Evolutionary conservation across 2,329 filamentous ascomycete genomes (phyloP).

Genomic region (Pseudogymnoascus sp.): DNA sequence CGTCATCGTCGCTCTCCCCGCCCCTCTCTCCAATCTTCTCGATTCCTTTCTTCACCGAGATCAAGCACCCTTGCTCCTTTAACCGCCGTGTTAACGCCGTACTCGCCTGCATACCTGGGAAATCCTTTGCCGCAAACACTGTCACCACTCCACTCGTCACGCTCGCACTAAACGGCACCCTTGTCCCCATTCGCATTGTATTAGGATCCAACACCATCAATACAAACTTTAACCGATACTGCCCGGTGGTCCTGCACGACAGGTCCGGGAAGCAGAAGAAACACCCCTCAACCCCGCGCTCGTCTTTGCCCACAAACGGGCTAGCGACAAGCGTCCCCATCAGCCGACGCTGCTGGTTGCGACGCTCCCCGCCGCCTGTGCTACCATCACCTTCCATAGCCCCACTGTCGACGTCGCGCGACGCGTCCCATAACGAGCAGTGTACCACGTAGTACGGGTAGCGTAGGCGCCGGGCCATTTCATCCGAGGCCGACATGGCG

Average conservation of each 20-base stretch:
- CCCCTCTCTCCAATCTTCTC: slow-evolving; percentile 42
- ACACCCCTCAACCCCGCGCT: slow-evolving; percentile 62
- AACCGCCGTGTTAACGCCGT: slow-evolving; percentile 64
- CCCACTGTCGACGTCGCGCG: slow-evolving; percentile 58
- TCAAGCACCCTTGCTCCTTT: slow-evolving; percentile 72
- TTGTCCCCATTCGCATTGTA: slow-evolving; percentile 43
- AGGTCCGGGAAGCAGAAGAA: slow-evolving; percentile 84
- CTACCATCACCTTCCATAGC: slow-evolving; percentile 37
- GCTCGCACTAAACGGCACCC: slow-evolving; percentile 24
- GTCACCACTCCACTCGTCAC: slow-evolving; percentile 46
- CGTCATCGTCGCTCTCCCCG: slow-evolving; percentile 12
- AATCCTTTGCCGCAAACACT: slow-evolving; percentile 78
- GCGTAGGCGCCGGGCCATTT: slow-evolving; percentile 40
- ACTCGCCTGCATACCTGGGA: slow-evolving; percentile 74
- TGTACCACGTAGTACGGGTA: slow-evolving; percentile 64
- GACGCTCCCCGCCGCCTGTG: slow-evolving; percentile 40
- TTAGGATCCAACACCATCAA: slow-evolving; percentile 62
- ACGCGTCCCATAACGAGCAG: slow-evolving; percentile 66
- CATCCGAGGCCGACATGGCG: slow-evolving; percentile 22
- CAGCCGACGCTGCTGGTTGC: slow-evolving; percentile 58
- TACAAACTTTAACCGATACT: slow-evolving; percentile 66
- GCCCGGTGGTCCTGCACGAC: slow-evolving; percentile 67
- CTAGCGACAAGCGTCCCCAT: slow-evolving; percentile 75
- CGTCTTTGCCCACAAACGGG: slow-evolving; percentile 68
- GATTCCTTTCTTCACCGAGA: slow-evolving; percentile 80